phyloP scores from a whole-genome alignment of 108 stramenopile genomes.

The Skeletonema potamos region DNA sequence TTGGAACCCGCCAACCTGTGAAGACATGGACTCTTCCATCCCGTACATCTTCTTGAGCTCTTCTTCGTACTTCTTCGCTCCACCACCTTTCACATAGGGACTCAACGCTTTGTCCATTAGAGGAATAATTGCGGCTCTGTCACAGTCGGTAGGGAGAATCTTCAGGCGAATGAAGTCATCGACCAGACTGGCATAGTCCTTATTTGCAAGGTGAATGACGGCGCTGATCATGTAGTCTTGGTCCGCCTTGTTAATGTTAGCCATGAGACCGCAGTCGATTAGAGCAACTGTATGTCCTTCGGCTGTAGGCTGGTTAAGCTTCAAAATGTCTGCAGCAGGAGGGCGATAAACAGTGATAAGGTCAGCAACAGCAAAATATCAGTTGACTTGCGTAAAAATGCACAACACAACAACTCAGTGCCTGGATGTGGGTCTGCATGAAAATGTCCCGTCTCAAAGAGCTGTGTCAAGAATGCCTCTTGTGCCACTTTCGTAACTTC shows the following conservation, averaged over 20 bases:
- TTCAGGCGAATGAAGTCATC: constrained; percentile 87
- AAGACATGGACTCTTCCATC: constrained; percentile 70
- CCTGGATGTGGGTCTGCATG: constrained; percentile 59
- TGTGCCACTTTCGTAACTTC: constrained; percentile 75
- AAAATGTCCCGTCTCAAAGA: constrained; percentile 76
- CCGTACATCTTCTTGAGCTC: constrained; percentile 81
- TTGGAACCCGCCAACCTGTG: constrained; percentile 84
- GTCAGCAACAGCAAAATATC: not conserved
- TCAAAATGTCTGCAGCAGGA: constrained; percentile 69
- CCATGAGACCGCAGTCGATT: constrained; percentile 91
- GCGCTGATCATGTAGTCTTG: constrained; percentile 85
- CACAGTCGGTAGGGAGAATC: constrained; percentile 78
- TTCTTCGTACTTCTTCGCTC: constrained; percentile 88
- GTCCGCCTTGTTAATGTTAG: constrained; percentile 65
- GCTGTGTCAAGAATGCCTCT: constrained; percentile 86
- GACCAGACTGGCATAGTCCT: constrained; percentile 84
- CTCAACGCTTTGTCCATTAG: constrained; percentile 92
- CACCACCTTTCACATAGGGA: constrained; percentile 90
- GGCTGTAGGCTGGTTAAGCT: constrained; percentile 63
- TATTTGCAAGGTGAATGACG: constrained; percentile 90
- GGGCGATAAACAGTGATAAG: constrained; percentile 22
- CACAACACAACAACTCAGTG: not conserved
- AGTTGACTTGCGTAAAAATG: not conserved
- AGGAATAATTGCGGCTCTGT: constrained; percentile 79
- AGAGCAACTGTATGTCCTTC: constrained; percentile 75